Evolutionary conservation across 1,139 yeast species (phyloP).

Genomic region (Schwanniomyces etchellsii): DNA sequence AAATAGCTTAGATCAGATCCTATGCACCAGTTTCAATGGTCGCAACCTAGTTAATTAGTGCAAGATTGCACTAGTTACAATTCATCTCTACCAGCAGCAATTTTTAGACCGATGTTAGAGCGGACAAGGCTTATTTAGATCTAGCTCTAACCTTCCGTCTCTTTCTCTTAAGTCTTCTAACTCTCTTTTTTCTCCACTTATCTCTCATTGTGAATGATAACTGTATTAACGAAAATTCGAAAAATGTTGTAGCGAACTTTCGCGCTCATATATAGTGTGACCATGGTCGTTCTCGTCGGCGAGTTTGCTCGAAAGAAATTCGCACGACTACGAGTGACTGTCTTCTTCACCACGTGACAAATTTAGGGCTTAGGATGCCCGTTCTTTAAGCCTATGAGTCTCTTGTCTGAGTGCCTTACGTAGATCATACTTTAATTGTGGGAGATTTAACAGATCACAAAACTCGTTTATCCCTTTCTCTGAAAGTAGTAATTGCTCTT

Average conservation of each 20-base stretch:
- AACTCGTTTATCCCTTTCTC: slow-evolving; percentile 27
- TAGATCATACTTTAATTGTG: slow-evolving; percentile 34
- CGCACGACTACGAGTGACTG: too few species aligned
- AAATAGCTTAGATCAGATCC: too few species aligned
- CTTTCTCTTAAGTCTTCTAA: slow-evolving; percentile 99
- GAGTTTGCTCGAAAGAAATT: slow-evolving; percentile 3
- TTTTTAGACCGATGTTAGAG: too few species aligned
- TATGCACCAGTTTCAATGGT: neutral
- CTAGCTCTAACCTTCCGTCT: slow-evolving; percentile 99
- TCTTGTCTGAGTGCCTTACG: slow-evolving; percentile 47
- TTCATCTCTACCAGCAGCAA: too few species aligned
- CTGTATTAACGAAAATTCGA: slow-evolving; percentile 18
- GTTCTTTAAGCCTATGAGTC: slow-evolving; percentile 20
- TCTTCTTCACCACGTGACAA: too few species aligned
- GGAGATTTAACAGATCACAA: slow-evolving; percentile 23
- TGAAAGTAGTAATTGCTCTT: slow-evolving; percentile 27
- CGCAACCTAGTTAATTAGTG: too few species aligned
- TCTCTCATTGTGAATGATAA: slow-evolving; percentile 62
- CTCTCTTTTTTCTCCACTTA: slow-evolving; percentile 99
- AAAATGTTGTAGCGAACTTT: slow-evolving; percentile 9
- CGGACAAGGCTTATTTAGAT: slow-evolving; percentile 71
- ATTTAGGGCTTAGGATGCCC: too few species aligned
- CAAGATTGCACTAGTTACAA: too few species aligned
- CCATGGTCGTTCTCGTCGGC: too few species aligned
- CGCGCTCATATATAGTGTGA: too few species aligned